Base-by-base conservation (phyloP, 208 protist species). In the Leishmania turanica region DNA sequence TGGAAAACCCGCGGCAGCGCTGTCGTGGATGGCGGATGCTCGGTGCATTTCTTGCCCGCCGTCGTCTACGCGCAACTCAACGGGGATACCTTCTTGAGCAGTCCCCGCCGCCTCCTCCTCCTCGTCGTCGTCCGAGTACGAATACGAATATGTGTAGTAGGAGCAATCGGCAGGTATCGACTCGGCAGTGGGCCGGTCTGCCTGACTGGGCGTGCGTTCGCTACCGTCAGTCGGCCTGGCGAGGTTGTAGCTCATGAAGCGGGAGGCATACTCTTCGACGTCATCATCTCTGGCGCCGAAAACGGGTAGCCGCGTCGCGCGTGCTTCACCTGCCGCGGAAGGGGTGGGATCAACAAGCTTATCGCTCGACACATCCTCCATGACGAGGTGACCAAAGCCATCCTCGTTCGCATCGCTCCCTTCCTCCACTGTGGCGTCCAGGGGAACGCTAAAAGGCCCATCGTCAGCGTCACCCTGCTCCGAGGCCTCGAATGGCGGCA, bases 121-220 rank as follows among this genome's bases (percentile, higher is more conserved):
- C 7, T 47, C 45, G 0, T 78, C 45, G 15, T 42, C n/a, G 51
- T 70, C 79, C 9, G 53, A 65, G 70, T 84, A 80, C 3, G 82
- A 81, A 60, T 81, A 78, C 54, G 54, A 75, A 60, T 81, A 78
- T 42, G 45, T 75, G 62, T 85, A 85, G 65, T 81, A 85, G 64
- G 82, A 85, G 54, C 79, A 82, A 40, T 79, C 82, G 5, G 9
- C 34, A 0, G 77, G 75, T 4, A 69, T 27, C 9, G 62, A 75
- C 9, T 64, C 47, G 0, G 24, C 62, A 19, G 54, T 6, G 21
- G 60, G 58, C 21, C 47, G 6, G 60, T 51, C 76, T 24, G 47
- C 45, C 37, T 31, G 42, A 27, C 76, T 79, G 4, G 76, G 64
- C 1, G 76, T 79, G 3, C 47, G 47, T 34, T 68, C 24, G 56